phyloP scores from a whole-genome alignment of 495 filamentous ascomycete species.

The Penicillium diatomitis region DNA sequence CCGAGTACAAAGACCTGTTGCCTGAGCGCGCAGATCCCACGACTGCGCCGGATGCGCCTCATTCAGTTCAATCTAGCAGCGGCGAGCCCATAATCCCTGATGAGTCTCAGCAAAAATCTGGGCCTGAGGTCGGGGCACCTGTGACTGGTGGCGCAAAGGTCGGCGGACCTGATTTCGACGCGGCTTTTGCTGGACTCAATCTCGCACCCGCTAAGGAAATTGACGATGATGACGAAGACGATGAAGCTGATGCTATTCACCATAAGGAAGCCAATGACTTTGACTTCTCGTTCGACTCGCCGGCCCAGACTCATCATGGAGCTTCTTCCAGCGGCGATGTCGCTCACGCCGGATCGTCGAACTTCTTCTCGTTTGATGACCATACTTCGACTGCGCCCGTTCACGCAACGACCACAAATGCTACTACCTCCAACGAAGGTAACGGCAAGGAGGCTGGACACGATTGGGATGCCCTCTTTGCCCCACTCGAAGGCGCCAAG shows the following conservation, averaged over 20 bases:
- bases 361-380: slow-evolving; percentile 40
- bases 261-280: slow-evolving; percentile 53
- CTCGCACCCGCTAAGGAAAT: slow-evolving; percentile 55
- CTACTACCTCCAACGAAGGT: slow-evolving; percentile 18
- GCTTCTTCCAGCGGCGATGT: slow-evolving; percentile 12
- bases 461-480: slow-evolving; percentile 95
- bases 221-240: slow-evolving; percentile 57
- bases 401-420: slow-evolving; percentile 3
- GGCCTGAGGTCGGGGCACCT: slow-evolving; percentile 6
- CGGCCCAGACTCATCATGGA: slow-evolving; percentile 23
- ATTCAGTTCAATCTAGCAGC: slow-evolving; percentile 33
- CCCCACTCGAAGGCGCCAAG: slow-evolving; percentile 56
- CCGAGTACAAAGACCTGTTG: slow-evolving; percentile 55
- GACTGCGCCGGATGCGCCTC: slow-evolving; percentile 36
- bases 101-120: slow-evolving; percentile 19
- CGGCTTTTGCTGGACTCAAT: slow-evolving; percentile 77
- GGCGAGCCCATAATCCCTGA: slow-evolving; percentile 36
- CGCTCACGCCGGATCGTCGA: slow-evolving; percentile 17
- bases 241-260: slow-evolving; percentile 20
- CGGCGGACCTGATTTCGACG: slow-evolving; percentile 63
- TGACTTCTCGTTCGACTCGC: slow-evolving; percentile 54
- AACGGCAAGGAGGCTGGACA: slow-evolving; percentile 36
- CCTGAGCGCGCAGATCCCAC: slow-evolving; percentile 58
- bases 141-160: slow-evolving; percentile 21
- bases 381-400: slow-evolving; percentile 39